Conservation (phyloP, 768 basidiomycete species). For the Rhodotorula paludigena region DNA sequence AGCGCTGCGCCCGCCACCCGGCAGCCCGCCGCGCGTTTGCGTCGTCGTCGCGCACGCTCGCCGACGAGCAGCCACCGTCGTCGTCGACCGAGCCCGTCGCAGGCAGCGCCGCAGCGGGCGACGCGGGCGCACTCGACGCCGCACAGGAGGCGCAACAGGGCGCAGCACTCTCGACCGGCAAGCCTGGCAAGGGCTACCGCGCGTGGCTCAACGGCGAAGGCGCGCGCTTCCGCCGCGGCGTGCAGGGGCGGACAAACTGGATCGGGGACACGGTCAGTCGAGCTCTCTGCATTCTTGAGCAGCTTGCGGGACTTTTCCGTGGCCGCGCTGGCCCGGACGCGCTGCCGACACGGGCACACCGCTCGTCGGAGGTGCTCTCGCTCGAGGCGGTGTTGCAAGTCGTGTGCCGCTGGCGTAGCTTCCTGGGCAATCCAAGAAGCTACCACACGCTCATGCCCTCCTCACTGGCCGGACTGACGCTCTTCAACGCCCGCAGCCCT, state of each 20-base stretch:
- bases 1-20: neutral
- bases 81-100: conserved; percentile 14
- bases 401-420: neutral
- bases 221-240: conserved; percentile 10
- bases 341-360: no score
- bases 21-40: conserved; percentile 8
- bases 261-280: conserved; percentile 37
- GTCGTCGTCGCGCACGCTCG: conserved; percentile 6
- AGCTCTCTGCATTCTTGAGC: neutral
- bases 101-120: neutral
- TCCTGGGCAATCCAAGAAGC: fast-evolving
- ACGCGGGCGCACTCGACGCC: neutral
- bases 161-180: neutral
- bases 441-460: neutral
- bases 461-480: neutral
- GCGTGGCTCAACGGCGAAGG: conserved; percentile 37
- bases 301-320: no score
- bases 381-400: neutral
- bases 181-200: conserved; percentile 18
- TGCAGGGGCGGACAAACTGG: conserved; percentile 34
- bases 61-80: conserved; percentile 11
- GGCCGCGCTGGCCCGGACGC: neutral
- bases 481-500: conserved; percentile 57
- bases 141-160: conserved; percentile 2
- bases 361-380: neutral